phyloP scores from a whole-genome alignment of 768 basidiomycete genomes.

The Boletus edulis region DNA sequence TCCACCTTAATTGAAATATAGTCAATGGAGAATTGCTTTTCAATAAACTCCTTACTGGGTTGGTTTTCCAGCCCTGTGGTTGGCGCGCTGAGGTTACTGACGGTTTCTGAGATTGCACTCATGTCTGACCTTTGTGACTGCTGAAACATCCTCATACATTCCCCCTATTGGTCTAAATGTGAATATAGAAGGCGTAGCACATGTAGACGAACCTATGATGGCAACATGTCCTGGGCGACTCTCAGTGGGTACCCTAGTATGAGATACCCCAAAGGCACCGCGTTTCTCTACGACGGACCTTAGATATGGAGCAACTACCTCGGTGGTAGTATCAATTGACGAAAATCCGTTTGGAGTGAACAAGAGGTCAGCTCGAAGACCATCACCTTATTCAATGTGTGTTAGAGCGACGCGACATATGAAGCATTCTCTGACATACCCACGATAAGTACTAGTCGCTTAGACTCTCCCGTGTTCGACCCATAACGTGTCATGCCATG shows the following conservation, averaged over 20 bases:
- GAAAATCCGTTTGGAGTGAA: conserved; percentile 64
- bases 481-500: conserved; percentile 68
- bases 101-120: neutral
- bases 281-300: conserved; percentile 61
- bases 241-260: conserved; percentile 86
- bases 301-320: conserved; percentile 71
- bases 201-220: conserved; percentile 58
- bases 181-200: neutral
- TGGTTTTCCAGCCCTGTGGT: conserved; percentile 78
- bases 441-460: conserved; percentile 76
- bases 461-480: conserved; percentile 48
- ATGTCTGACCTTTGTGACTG: conserved; percentile 70
- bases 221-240: conserved; percentile 88
- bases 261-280: conserved; percentile 82
- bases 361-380: conserved; percentile 77
- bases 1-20: conserved; percentile 43
- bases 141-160: conserved; percentile 90
- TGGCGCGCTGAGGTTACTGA: conserved; percentile 1
- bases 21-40: neutral
- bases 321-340: conserved; percentile 46
- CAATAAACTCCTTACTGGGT: conserved; percentile 49
- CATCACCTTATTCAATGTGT: conserved; percentile 55
- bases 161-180: conserved; percentile 48
- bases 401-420: neutral
- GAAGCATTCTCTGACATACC: conserved; percentile 43